Percentiles rank a stretch among this genome's conserved stretches.
These are phyloP conservation scores for Eucalyptus marginata DNA, from an alignment of 345 rosid genomes.

Conservation along the genomic window DNA sequence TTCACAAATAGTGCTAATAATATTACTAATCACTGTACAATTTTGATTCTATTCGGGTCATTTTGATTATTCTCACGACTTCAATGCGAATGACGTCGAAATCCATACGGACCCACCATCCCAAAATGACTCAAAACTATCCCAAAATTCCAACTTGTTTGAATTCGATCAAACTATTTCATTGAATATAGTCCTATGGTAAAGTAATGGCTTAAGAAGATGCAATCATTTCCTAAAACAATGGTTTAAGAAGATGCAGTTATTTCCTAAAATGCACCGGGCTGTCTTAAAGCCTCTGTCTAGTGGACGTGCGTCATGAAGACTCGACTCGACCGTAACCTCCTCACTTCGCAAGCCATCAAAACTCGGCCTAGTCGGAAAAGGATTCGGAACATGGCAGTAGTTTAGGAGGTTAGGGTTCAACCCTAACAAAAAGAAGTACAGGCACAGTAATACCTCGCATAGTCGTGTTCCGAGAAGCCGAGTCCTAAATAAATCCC, in stretches of 20 bases:
- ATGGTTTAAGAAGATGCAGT: neutral
- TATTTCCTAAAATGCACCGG: neutral
- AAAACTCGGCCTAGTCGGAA: neutral
- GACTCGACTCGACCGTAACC: neutral
- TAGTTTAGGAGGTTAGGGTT: neutral
- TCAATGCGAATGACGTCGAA: accelerated
- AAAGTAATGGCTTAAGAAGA: neutral
- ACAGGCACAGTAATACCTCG: neutral
- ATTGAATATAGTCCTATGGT: neutral
- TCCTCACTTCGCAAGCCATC: neutral
- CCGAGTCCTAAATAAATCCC: neutral
- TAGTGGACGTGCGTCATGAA: neutral
- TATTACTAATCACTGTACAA: accelerated
- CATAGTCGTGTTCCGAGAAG: neutral
- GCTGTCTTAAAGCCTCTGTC: neutral
- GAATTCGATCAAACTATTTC: neutral
- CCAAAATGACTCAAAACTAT: neutral
- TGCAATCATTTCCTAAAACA: neutral
- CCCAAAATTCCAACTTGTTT: neutral
- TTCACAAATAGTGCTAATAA: neutral
- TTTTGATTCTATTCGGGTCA: neutral
- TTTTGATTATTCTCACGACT: neutral
- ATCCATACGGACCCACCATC: neutral
- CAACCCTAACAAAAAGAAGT: neutral
- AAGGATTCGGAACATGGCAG: neutral